Evolutionary conservation across 1,284 basidiomycete genomes (phyloP).

Genomic region (Anthracocystis walkeri): DNA sequence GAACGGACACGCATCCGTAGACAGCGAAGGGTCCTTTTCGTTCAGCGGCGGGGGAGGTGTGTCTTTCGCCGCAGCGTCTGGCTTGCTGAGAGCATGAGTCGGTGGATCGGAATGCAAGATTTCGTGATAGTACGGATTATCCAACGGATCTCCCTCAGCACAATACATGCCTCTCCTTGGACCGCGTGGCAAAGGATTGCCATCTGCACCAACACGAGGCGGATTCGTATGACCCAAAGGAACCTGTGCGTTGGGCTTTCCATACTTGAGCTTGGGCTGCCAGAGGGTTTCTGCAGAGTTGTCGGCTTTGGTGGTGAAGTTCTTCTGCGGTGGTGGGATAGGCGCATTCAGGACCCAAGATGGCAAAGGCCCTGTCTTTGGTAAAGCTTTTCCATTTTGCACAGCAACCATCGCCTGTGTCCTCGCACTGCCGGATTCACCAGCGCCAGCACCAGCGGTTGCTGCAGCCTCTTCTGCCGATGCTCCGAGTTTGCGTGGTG

Average conservation of each 20-base stretch:
- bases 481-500: constrained; percentile 71
- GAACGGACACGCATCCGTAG: constrained; percentile 80
- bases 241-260: constrained; percentile 65
- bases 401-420: constrained; percentile 31
- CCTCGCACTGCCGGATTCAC: not conserved
- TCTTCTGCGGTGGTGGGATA: constrained; percentile 63
- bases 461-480: constrained; percentile 7
- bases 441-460: not conserved
- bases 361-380: constrained; percentile 57
- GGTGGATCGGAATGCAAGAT: constrained; percentile 55
- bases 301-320: constrained; percentile 63
- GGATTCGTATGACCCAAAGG: constrained; percentile 47
- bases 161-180: constrained; percentile 64
- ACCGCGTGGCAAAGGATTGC: constrained; percentile 24
- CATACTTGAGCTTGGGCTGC: constrained; percentile 54
- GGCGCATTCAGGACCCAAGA: constrained; percentile 58
- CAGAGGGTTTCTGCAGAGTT: constrained; percentile 55
- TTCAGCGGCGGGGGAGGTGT: constrained; percentile 56
- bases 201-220: constrained; percentile 21
- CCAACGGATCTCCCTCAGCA: constrained; percentile 63
- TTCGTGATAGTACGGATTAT: constrained; percentile 66
- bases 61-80: constrained; percentile 24
- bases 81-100: constrained; percentile 66
- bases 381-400: constrained; percentile 41
- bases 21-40: constrained; percentile 62